These are phyloP conservation scores for Mycena filopes DNA, from an alignment of 768 basidiomycete species.

Conservation along the genomic window DNA sequence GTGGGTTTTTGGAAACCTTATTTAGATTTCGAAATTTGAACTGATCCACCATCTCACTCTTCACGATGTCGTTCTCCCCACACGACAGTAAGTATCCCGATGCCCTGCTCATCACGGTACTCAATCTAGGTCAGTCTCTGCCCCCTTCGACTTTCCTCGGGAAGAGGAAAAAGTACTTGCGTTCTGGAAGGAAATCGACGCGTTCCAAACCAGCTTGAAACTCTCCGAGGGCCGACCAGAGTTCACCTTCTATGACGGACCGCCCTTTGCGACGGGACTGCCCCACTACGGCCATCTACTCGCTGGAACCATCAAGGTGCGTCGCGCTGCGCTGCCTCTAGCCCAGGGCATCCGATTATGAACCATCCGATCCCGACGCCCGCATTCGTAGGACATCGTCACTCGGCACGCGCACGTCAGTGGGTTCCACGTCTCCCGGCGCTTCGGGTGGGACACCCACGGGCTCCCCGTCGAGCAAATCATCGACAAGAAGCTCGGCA, in stretches of 20 bases:
- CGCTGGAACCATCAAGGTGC: conserved; percentile 92
- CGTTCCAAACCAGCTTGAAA: conserved; percentile 94
- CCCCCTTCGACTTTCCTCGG: conserved; percentile 83
- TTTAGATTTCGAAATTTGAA: conserved; percentile 2
- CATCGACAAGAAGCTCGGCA: conserved; percentile 96
- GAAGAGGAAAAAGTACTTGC: conserved; percentile 91
- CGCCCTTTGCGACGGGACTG: conserved; percentile 95
- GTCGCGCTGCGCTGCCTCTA: conserved; percentile 33
- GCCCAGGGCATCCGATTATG: conserved; percentile 16
- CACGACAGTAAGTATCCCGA: conserved; percentile 72
- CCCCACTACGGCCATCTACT: conserved; percentile 97
- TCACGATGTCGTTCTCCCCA: conserved; percentile 69
- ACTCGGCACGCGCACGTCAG: conserved; percentile 95
- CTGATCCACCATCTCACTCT: conserved; percentile 17
- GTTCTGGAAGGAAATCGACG: conserved; percentile 97
- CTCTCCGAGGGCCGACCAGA: conserved; percentile 91
- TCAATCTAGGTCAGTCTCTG: conserved; percentile 63
- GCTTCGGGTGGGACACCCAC: conserved; percentile 99
- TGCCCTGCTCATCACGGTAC: conserved; percentile 21
- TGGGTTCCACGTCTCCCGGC: conserved; percentile 90
- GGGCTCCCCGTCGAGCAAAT: conserved; percentile 99
- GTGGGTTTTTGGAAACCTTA: conserved; percentile 21
- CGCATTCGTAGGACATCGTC: conserved; percentile 85
- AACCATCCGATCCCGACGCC: conserved; percentile 17
- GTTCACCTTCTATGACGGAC: conserved; percentile 96